phyloP scores from a whole-genome alignment of 139 green algal genomes.

The Chlamydomonas sphaeroides region DNA sequence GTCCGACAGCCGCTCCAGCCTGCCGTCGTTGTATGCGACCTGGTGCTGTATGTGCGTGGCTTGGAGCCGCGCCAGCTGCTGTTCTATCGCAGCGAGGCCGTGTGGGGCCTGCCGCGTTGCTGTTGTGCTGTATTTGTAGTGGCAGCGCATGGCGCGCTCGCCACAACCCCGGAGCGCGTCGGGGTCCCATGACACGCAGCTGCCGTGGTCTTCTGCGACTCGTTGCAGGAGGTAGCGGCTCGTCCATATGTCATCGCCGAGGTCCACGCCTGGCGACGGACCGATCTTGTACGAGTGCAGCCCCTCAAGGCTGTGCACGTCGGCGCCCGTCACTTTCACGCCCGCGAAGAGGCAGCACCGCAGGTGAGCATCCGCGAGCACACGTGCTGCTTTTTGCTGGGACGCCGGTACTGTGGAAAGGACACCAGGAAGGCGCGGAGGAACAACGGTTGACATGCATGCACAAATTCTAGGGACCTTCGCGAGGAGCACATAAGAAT shows the following conservation, averaged over 20 bases:
- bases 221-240: conserved; percentile 77
- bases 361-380: conserved; percentile 41
- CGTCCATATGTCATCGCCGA: conserved; percentile 81
- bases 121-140: conserved; percentile 78
- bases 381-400: not conserved
- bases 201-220: conserved; percentile 59
- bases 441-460: no score
- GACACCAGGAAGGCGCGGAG: no score
- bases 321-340: conserved; percentile 42
- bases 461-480: no score
- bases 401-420: no score
- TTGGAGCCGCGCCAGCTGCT: conserved; percentile 65
- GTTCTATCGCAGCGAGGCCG: conserved; percentile 68
- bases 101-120: conserved; percentile 54
- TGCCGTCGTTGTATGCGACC: conserved; percentile 74
- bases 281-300: conserved; percentile 73
- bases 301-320: conserved; percentile 16
- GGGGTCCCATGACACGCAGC: conserved; percentile 69
- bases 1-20: conserved; percentile 27
- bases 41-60: conserved; percentile 72
- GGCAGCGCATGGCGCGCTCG: conserved; percentile 65
- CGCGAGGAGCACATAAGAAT: no score
- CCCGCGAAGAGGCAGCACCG: conserved; percentile 45
- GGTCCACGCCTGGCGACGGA: conserved; percentile 70
- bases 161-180: conserved; percentile 63